Conservation (phyloP, 352 stramenopile genomes). For the Globisporangium cederbergense region DNA sequence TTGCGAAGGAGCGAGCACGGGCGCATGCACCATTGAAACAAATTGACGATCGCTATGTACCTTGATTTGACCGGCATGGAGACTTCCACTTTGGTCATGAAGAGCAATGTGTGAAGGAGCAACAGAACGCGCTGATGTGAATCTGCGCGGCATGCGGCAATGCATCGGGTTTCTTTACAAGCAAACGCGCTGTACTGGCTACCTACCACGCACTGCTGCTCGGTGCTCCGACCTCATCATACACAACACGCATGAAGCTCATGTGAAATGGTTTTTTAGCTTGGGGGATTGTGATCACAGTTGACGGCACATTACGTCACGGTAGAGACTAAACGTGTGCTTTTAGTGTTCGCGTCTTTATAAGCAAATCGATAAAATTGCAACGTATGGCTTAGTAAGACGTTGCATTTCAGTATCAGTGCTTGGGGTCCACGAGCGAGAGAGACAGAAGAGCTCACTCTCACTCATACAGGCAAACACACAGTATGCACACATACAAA, state of each 20-base stretch:
- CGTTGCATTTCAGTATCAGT: constrained; percentile 83
- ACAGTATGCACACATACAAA: background rate
- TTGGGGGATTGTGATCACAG: constrained; percentile 55
- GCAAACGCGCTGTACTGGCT: no score
- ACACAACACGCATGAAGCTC: background rate
- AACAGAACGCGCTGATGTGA: no score
- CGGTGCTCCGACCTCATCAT: background rate
- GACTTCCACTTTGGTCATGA: no score
- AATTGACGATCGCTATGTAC: no score
- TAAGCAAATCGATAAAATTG: constrained; percentile 84
- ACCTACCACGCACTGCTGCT: background rate
- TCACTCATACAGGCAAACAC: constrained; percentile 5
- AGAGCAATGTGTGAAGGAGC: no score
- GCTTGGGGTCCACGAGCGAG: constrained; percentile 18
- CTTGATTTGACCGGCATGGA: no score
- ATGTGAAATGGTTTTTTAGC: background rate
- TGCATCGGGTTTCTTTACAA: no score
- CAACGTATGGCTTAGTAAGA: constrained; percentile 39
- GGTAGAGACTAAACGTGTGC: constrained; percentile 72
- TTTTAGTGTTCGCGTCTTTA: constrained; percentile 83
- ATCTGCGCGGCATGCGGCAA: no score
- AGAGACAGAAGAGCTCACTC: background rate
- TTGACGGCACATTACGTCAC: constrained; percentile 86
- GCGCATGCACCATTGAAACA: no score
- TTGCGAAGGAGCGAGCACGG: no score